These are phyloP conservation scores for Ottelia alismoides DNA, from an alignment of 106 monocot genomes.

Conservation along the genomic window DNA sequence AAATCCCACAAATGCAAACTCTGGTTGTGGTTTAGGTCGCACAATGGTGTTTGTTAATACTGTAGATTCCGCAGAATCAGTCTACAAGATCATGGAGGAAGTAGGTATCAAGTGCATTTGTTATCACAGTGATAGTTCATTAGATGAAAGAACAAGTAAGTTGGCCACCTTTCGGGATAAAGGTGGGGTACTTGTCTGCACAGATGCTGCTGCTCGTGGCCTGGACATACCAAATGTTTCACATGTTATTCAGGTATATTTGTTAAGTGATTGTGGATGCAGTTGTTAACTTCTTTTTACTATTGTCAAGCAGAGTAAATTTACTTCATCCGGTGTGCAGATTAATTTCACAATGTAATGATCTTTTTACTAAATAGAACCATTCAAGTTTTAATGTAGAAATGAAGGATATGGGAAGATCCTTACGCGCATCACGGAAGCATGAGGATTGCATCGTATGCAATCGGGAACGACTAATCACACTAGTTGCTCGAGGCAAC, in stretches of 20 bases:
- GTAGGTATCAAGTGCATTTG: conserved; percentile 55
- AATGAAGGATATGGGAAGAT: no score
- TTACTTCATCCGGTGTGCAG: no score
- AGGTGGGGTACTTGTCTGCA: conserved; percentile 94
- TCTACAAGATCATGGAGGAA: conserved; percentile 50
- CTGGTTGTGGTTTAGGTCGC: conserved; percentile 19
- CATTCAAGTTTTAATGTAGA: no score
- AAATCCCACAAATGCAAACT: conserved; percentile 13
- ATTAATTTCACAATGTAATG: no score
- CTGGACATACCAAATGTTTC: conserved; percentile 88
- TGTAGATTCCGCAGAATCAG: conserved; percentile 72
- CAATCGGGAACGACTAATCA: no score
- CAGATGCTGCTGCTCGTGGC: conserved; percentile 98
- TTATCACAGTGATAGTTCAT: conserved; percentile 74
- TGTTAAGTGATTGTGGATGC: no score
- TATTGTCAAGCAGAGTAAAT: no score
- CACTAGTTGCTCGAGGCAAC: no score
- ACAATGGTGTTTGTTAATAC: conserved; percentile 96
- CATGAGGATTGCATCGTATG: no score
- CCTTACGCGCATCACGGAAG: no score
- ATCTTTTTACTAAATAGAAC: no score
- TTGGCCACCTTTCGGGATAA: conserved; percentile 52
- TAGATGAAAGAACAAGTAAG: conserved; percentile 54
- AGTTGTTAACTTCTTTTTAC: no score
- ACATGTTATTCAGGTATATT: conserved; percentile 91